A percentile compares a stretch with the other conserved stretches of the same genome.
Evolutionary conservation across 768 basidiomycete genomes (phyloP).

Genomic region (Clavaria fumosa): DNA sequence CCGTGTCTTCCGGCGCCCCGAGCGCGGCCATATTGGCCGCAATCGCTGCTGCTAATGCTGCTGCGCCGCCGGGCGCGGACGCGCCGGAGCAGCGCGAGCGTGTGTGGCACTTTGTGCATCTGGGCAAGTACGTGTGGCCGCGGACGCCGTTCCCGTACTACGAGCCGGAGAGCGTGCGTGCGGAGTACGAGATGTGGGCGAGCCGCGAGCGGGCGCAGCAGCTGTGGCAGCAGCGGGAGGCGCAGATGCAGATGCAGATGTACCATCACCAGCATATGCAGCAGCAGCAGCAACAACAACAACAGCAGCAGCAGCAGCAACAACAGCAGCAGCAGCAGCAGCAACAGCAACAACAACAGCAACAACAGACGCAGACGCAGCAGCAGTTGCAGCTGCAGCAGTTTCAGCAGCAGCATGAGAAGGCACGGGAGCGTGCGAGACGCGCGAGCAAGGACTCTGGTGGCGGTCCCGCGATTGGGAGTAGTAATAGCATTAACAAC

Average conservation of each 20-base stretch:
- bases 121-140: slow-evolving; percentile 48
- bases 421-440: no score
- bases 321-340: slow-evolving; percentile 8
- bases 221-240: slow-evolving; percentile 10
- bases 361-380: slow-evolving; percentile 11
- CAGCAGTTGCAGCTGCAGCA: slow-evolving; percentile 9
- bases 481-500: no score
- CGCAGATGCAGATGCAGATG: slow-evolving; percentile 11
- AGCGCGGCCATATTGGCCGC: background rate
- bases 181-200: slow-evolving; percentile 11
- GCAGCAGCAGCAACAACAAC: slow-evolving; percentile 10
- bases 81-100: slow-evolving; percentile 7
- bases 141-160: slow-evolving; percentile 43
- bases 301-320: slow-evolving; percentile 10
- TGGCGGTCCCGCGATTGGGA: no score
- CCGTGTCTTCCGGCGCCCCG: slow-evolving; percentile 2
- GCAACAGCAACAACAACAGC: slow-evolving; percentile 10
- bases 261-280: slow-evolving; percentile 12
- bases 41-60: background rate
- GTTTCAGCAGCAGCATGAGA: background rate
- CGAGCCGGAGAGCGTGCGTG: slow-evolving; percentile 13
- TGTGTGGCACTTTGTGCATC: slow-evolving; percentile 21
- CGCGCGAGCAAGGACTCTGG: no score
- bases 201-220: slow-evolving; percentile 16
- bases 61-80: background rate